Percentiles rank a stretch among this genome's conserved stretches.
phyloP scores from a whole-genome alignment of 169 alveolate genomes.

The Neospora caninum region DNA sequence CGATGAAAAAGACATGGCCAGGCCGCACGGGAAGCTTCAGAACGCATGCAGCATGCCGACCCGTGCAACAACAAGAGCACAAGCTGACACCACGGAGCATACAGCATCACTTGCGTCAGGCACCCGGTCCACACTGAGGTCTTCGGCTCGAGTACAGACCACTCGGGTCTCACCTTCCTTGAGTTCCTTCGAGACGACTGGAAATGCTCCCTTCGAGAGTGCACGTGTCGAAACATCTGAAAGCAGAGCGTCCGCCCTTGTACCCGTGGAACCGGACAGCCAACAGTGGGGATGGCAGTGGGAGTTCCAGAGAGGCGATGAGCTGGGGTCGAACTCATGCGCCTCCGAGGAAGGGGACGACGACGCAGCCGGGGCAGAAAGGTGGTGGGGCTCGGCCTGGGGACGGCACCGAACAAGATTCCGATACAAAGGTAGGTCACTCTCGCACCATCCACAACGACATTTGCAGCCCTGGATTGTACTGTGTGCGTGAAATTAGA shows the following conservation, averaged over 20 bases:
- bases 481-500: too few species aligned
- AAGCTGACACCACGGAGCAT: not conserved
- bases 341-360: constrained; percentile 14
- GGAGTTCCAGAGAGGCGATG: not conserved
- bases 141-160: not conserved
- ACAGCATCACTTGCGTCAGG: not conserved
- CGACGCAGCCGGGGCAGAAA: not conserved
- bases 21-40: not conserved
- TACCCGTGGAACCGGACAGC: not conserved
- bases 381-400: constrained; percentile 51
- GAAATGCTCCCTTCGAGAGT: not conserved
- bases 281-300: constrained; percentile 23
- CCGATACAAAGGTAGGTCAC: constrained; percentile 37
- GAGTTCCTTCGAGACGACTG: not conserved
- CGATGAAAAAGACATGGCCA: not conserved
- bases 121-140: not conserved
- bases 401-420: not conserved
- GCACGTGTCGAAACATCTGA: not conserved
- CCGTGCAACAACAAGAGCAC: not conserved
- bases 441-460: not conserved
- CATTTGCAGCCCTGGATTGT: too few species aligned
- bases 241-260: not conserved
- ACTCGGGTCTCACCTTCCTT: not conserved
- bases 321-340: constrained; percentile 2
- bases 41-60: not conserved